Conservation (phyloP, 169 alveolate species). For the Plasmodium knowlesi region DNA sequence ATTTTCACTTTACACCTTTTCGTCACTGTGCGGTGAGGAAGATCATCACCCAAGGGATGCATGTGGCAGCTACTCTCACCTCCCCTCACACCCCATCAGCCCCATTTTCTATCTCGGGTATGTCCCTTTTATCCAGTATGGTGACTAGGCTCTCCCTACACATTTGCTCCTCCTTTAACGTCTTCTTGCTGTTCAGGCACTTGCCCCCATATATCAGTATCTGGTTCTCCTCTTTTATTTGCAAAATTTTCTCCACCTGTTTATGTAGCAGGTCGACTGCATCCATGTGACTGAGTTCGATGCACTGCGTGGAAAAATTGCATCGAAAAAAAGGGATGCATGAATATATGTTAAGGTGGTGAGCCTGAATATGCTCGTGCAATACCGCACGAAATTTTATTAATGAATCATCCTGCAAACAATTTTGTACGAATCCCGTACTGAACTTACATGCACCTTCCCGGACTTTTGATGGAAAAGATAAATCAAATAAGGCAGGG, state of each 20-base stretch:
- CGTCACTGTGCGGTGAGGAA: not conserved
- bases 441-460: conserved; percentile 25
- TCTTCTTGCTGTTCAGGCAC: conserved; percentile 29
- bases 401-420: not conserved
- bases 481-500: conserved; percentile 51
- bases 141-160: conserved; percentile 58
- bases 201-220: conserved; percentile 31
- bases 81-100: not conserved
- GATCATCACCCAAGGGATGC: not conserved
- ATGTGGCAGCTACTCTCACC: not conserved
- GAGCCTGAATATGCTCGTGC: not conserved
- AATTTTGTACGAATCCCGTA: not conserved
- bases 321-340: not conserved
- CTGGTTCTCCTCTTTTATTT: conserved; percentile 65
- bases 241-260: conserved; percentile 25
- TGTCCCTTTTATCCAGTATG: conserved; percentile 41
- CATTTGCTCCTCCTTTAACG: conserved; percentile 31
- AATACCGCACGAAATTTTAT: not conserved
- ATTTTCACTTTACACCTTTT: not conserved
- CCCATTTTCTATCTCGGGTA: conserved; percentile 48
- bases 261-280: conserved; percentile 37
- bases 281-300: conserved; percentile 42
- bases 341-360: not conserved
- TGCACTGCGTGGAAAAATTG: conserved; percentile 21
- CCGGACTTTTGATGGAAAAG: conserved; percentile 59